Evolutionary conservation across 1,139 yeast genomes (phyloP).

Genomic region (Suhomyces wounanorum): DNA sequence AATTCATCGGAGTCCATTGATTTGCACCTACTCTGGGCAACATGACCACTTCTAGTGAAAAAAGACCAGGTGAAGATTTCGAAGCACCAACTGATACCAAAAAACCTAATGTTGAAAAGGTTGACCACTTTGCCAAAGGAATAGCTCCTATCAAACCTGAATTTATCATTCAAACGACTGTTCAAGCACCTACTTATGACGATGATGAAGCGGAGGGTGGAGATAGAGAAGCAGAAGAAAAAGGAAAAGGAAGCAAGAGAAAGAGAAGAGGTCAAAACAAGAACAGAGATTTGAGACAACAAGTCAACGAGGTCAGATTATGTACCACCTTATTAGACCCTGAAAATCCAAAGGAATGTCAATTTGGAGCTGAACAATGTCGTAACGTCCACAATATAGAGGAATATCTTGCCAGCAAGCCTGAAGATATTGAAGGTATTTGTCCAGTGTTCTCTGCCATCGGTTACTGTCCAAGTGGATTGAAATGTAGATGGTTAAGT

Average conservation of each 20-base stretch:
- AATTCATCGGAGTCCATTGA: neutral
- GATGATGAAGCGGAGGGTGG: slow-evolving; percentile 53
- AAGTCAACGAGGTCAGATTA: slow-evolving; percentile 62
- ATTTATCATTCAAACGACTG: slow-evolving; percentile 40
- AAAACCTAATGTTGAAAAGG: slow-evolving; percentile 22
- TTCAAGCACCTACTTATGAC: slow-evolving; percentile 46
- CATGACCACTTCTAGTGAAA: slow-evolving; percentile 15
- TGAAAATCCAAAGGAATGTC: slow-evolving; percentile 50
- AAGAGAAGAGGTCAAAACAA: slow-evolving; percentile 86
- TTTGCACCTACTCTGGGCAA: neutral
- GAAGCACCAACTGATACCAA: slow-evolving; percentile 23
- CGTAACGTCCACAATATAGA: slow-evolving; percentile 74
- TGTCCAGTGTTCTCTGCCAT: slow-evolving; percentile 85
- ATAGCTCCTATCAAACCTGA: slow-evolving; percentile 69
- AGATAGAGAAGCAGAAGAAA: slow-evolving; percentile 38
- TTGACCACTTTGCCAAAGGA: slow-evolving; percentile 41
- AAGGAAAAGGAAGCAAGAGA: slow-evolving; percentile 31
- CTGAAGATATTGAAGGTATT: slow-evolving; percentile 64
- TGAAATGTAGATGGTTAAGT: slow-evolving; percentile 87
- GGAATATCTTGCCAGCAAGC: slow-evolving; percentile 64
- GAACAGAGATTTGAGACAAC: slow-evolving; percentile 75
- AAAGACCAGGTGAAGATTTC: slow-evolving; percentile 23
- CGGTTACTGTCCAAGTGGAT: slow-evolving; percentile 91
- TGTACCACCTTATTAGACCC: slow-evolving; percentile 67
- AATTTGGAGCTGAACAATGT: slow-evolving; percentile 72